phyloP scores from a whole-genome alignment of 1,139 yeast species.

The Barnettozyma hawaiiensis region DNA sequence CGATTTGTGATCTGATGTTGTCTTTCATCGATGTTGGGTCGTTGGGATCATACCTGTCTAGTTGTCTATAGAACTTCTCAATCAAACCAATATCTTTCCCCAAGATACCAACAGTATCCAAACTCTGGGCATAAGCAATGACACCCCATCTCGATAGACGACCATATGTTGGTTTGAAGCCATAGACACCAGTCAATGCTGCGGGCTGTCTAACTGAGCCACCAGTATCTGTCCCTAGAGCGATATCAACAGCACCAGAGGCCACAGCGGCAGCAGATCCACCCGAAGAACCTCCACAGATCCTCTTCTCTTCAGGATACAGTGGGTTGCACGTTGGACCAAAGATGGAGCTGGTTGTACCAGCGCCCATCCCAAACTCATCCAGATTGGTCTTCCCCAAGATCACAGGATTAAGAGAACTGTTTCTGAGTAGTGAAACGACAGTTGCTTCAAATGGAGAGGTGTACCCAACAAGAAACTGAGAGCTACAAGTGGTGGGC shows the following conservation, averaged over 20 bases:
- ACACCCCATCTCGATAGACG: slow-evolving; percentile 90
- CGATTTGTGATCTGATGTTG: slow-evolving; percentile 31
- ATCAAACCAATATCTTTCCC: slow-evolving; percentile 43
- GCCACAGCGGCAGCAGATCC: slow-evolving; percentile 94
- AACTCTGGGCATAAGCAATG: slow-evolving; percentile 84
- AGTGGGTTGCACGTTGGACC: slow-evolving; percentile 72
- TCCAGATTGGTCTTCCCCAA: slow-evolving; percentile 91
- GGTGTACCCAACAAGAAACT: slow-evolving; percentile 47
- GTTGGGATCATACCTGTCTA: slow-evolving; percentile 58
- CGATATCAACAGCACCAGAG: slow-evolving; percentile 57
- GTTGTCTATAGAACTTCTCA: slow-evolving; percentile 43
- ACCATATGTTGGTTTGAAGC: slow-evolving; percentile 93
- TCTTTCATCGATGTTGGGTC: slow-evolving; percentile 74
- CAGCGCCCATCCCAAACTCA: slow-evolving; percentile 96
- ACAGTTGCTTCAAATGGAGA: slow-evolving; percentile 87
- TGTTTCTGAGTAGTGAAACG: slow-evolving; percentile 42
- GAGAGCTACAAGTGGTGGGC: slow-evolving; percentile 76
- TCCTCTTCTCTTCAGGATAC: slow-evolving; percentile 30
- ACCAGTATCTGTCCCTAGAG: slow-evolving; percentile 94
- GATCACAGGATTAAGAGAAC: slow-evolving; percentile 46
- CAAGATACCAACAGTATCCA: slow-evolving; percentile 90
- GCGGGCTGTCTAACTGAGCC: slow-evolving; percentile 94
- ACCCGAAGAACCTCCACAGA: slow-evolving; percentile 93
- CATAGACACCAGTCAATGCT: slow-evolving; percentile 73
- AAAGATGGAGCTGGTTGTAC: slow-evolving; percentile 49